These are phyloP conservation scores for Hortaea werneckii DNA, from an alignment of 2,329 filamentous ascomycete genomes.

Conservation along the genomic window DNA sequence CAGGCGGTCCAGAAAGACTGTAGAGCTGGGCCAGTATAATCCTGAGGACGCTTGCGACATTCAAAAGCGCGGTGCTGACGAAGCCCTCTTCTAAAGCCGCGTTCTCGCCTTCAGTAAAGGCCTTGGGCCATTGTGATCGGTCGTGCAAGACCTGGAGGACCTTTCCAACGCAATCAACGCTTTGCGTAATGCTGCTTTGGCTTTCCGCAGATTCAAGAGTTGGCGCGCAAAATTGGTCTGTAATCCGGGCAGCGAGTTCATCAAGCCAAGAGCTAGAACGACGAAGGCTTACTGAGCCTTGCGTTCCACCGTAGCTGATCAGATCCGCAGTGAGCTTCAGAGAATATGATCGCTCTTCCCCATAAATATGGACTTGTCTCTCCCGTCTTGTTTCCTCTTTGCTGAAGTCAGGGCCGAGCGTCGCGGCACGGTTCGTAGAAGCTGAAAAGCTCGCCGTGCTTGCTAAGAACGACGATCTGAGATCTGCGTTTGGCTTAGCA, in stretches of 20 bases:
- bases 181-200: constrained; percentile 10
- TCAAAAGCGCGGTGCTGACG: constrained; percentile 48
- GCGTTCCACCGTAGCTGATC: constrained; percentile 11
- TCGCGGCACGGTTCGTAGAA: constrained; percentile 4
- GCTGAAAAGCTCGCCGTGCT: constrained; percentile 11
- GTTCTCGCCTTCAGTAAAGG: constrained; percentile 10
- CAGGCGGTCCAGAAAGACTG: constrained; percentile 7
- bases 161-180: constrained; percentile 4
- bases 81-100: constrained; percentile 40
- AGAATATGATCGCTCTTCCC: constrained; percentile 18
- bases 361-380: constrained; percentile 15
- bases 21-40: constrained; percentile 45
- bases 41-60: constrained; percentile 48
- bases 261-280: constrained; percentile 13
- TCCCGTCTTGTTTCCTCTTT: constrained; percentile 21
- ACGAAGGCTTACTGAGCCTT: neutral
- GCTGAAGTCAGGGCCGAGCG: constrained; percentile 9
- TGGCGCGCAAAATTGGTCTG: constrained; percentile 8
- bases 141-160: constrained; percentile 1
- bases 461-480: constrained; percentile 1
- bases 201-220: constrained; percentile 3
- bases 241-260: constrained; percentile 10
- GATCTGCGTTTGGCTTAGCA: neutral
- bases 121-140: constrained; percentile 3
- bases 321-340: constrained; percentile 14